Percentiles rank a stretch among this genome's conserved stretches.
Conservation (phyloP, 2,329 filamentous ascomycete species). For the Xylariaceae sp. region DNA sequence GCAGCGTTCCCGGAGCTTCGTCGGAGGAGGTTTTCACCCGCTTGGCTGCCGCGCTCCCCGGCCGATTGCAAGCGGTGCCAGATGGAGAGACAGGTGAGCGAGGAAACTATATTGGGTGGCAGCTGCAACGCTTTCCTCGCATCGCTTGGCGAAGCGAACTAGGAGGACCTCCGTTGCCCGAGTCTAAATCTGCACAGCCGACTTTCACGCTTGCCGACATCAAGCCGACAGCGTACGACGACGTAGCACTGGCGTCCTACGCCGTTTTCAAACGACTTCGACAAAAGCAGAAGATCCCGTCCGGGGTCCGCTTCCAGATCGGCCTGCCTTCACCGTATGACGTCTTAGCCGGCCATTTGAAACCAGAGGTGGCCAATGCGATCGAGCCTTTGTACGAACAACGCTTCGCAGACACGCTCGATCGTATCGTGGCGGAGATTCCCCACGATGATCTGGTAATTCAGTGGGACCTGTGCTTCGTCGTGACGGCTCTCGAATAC, state of each 20-base stretch:
- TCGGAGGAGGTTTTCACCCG: constrained; percentile 19
- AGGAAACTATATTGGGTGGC: constrained; percentile 24
- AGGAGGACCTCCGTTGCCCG: constrained; percentile 17
- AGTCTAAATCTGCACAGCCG: constrained; percentile 12
- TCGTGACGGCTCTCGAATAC: constrained; percentile 23
- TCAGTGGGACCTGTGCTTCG: constrained; percentile 24
- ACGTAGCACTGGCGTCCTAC: constrained; percentile 21
- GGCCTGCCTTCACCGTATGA: constrained; percentile 21
- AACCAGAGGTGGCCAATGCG: constrained; percentile 14
- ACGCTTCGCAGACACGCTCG: constrained; percentile 17
- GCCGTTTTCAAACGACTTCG: constrained; percentile 21
- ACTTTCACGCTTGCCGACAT: constrained; percentile 22
- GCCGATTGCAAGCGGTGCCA: constrained; percentile 18
- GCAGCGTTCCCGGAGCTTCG: constrained; percentile 22
- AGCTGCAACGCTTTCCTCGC: constrained; percentile 17
- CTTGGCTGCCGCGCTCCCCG: constrained; percentile 17
- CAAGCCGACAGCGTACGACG: constrained; percentile 20
- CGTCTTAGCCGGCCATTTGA: constrained; percentile 19
- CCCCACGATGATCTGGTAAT: constrained; percentile 23
- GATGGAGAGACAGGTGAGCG: constrained; percentile 24
- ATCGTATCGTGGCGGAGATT: constrained; percentile 16
- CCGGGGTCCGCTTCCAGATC: constrained; percentile 20
- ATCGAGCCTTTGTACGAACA: constrained; percentile 25
- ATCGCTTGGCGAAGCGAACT: constrained; percentile 17
- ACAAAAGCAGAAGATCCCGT: constrained; percentile 15